Base-by-base conservation (phyloP, 1,284 basidiomycete species). In the Rhodotorula glutinis region DNA sequence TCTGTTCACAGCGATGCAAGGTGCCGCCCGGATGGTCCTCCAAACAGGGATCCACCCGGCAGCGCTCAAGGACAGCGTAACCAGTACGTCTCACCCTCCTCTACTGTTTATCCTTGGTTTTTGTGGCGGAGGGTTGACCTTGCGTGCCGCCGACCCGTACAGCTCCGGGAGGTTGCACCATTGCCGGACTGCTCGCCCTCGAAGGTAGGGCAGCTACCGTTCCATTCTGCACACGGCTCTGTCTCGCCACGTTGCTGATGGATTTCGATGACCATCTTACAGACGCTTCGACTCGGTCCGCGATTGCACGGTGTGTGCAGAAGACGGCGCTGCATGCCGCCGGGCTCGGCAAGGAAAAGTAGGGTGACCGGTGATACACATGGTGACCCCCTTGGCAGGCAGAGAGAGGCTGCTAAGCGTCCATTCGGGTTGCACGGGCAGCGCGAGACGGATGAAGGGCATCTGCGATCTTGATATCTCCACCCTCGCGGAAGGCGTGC, bases 101-200 rank as follows among this genome's bases (percentile, higher is more conserved):
- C 41, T 25, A 11, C 43, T 43, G 13, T 30, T 64, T 11, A 49
- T 62, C 27, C 40, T 16, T 2, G 11, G 41, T 53, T 54, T 40
- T 38, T 46, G 53, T 54, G 4, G 33, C 7, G 7, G 33, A 38
- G 33, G 33, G 33, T 38, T 38, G 33, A 38, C 33, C 30, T 16
- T 4, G 19, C 14, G 27, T 52, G 4, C 30, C 38, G 2, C 40
- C 14, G n/a, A 29, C 23, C 7, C 47, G 13, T 33, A 57, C 71
- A 97, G 93, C 96, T 52, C 96, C 96, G 0, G 96, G 95, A 66
- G 96, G 96, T 43, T 98, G 95, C 78, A 99, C 96, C 0, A 99
- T 99, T 73, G 96, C 96, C 1, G 96, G 96, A 21, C 81, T 99
- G 54, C 82, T 99, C 40, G 90, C 91, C 0, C 84, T 99, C 77